Percentiles rank a stretch among this genome's conserved stretches.
Evolutionary conservation across 495 filamentous ascomycete species (phyloP).

Genomic region (Penicillium herquei): DNA sequence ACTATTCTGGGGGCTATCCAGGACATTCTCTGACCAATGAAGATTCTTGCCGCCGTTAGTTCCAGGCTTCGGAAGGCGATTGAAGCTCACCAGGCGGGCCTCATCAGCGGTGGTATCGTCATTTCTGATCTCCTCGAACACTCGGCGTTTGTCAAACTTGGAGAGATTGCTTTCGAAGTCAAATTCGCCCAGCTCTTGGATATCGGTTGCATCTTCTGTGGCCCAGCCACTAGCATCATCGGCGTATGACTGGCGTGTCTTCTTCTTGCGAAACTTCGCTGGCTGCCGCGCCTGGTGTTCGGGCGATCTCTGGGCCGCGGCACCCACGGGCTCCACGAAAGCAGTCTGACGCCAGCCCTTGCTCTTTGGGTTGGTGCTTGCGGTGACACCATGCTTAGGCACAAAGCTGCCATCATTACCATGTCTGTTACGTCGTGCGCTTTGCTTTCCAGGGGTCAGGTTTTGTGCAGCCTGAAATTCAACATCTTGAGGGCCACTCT

Average conservation of each 20-base stretch:
- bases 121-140: conserved; percentile 85
- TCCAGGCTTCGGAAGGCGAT: conserved; percentile 72
- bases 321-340: conserved; percentile 56
- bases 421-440: conserved; percentile 29
- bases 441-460: conserved; percentile 16
- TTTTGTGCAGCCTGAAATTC: conserved; percentile 19
- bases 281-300: conserved; percentile 16
- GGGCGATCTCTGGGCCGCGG: conserved; percentile 22
- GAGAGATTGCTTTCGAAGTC: conserved; percentile 85
- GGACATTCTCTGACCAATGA: conserved; percentile 88
- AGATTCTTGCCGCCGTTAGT: conserved; percentile 86
- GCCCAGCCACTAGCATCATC: conserved; percentile 86
- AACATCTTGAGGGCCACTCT: conserved; percentile 14
- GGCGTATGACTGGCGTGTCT: conserved; percentile 49
- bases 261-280: conserved; percentile 52
- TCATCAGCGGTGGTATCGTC: conserved; percentile 87
- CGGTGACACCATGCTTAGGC: conserved; percentile 34
- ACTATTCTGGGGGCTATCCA: conserved; percentile 66
- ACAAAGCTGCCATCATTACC: conserved; percentile 24
- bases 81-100: conserved; percentile 84
- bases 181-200: conserved; percentile 93
- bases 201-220: conserved; percentile 93
- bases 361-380: conserved; percentile 45
- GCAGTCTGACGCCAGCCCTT: conserved; percentile 86
- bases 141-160: conserved; percentile 87